Evolutionary conservation across 768 basidiomycete species (phyloP), one percentile per base, ranked within the genome.

Genomic region (Xerocomellus dryophilus): DNA sequence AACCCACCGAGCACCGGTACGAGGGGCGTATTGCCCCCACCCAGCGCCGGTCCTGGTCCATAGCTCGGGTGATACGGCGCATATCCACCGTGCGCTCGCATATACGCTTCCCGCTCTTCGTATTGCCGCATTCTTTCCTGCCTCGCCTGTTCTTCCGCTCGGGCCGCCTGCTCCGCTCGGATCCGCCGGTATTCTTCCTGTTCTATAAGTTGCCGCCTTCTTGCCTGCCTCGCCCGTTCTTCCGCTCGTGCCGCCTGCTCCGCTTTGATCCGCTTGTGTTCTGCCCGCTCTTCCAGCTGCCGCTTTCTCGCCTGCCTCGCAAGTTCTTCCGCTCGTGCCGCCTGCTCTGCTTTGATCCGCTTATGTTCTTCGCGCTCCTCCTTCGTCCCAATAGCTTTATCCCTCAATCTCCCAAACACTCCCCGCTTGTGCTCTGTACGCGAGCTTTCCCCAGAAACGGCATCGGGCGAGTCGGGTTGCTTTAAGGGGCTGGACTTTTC

Each of bases 341-440:
- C 49, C 47, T 71, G 70, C 61, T 72, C 66, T 6, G 66, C 67
- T 50, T 62, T 62, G 43, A 71, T 63, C 17, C 62, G 67, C 60
- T 59, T 73, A 23, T 72, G 69, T 41, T 74, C 73, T 62, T 83
- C 80, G 6, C 84, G 73, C 66, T 86, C 84, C n/a, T 85, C 84
- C 65, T 81, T 83, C 3, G 83, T 85, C 1, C 82, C 81, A 12
- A 82, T 78, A 0, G 81, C 74, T 62, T 81, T 84, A 61, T 86
- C 84, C 62, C 84, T 86, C 59, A 88, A 53, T 61, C 76, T 83
- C 2, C 76, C 79, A 57, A 88, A 74, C 56, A 87, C 73, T 0
- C 85, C 80, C 25, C 79, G 72, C 57, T 80, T 80, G 44, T 72
- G 66, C 21, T 67, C 64, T n/a, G 20, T 0, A 3, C 43, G 55